Percentiles rank a stretch among this genome's conserved stretches.
phyloP scores from a whole-genome alignment of 148 eudicot genomes.

The Chenopodium berlandieri region DNA sequence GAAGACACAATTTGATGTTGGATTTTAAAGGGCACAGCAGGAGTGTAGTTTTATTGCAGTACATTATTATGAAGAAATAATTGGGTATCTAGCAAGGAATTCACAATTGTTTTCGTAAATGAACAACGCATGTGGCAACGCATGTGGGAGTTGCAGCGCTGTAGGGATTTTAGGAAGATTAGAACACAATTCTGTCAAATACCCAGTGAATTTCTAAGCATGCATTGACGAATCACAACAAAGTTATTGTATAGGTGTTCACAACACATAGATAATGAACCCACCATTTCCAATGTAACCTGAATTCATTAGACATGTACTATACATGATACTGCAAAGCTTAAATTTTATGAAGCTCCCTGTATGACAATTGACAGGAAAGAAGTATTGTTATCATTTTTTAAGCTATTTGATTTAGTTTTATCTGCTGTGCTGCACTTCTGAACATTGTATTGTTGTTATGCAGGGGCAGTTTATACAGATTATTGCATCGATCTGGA shows the following conservation, averaged over 20 bases:
- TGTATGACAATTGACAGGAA: too few relatives aligned
- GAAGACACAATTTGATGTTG: background rate
- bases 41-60: background rate
- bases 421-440: background rate
- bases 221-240: background rate
- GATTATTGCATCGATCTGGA: constrained; percentile 78
- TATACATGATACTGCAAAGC: background rate
- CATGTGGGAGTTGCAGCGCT: background rate
- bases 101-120: background rate
- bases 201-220: background rate
- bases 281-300: background rate
- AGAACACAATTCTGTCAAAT: background rate
- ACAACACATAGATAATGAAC: background rate
- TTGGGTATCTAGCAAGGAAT: background rate
- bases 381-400: too few relatives aligned
- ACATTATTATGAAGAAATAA: background rate
- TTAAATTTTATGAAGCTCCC: background rate
- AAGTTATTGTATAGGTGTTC: background rate
- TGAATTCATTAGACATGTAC: background rate
- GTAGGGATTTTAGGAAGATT: background rate
- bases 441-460: constrained; percentile 14
- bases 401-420: background rate
- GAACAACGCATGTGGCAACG: background rate
- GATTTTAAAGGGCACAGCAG: background rate
- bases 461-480: constrained; percentile 90